These are phyloP conservation scores for Suillus brevipes DNA, from an alignment of 768 basidiomycete species.

Conservation along the genomic window DNA sequence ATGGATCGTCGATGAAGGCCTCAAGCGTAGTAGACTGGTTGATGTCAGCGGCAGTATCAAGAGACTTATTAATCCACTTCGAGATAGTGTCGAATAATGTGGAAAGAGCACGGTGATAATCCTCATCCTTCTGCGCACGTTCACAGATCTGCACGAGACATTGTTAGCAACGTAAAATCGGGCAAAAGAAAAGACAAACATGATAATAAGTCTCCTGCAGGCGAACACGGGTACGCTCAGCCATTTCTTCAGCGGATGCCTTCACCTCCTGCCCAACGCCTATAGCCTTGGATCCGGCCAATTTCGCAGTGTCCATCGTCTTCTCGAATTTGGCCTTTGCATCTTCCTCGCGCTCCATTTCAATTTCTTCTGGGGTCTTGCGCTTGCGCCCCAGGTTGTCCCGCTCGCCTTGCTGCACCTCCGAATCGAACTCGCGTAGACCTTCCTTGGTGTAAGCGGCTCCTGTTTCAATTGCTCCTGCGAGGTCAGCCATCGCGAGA, in stretches of 20 bases:
- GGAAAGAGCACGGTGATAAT: constrained; percentile 56
- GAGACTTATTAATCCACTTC: constrained; percentile 54
- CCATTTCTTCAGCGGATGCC: constrained; percentile 43
- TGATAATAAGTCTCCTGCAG: constrained; percentile 54
- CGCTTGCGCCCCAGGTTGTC: constrained; percentile 56
- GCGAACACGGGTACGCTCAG: constrained; percentile 41
- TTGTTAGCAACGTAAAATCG: not conserved
- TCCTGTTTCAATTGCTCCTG: constrained; percentile 54
- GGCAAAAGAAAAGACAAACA: constrained; percentile 32
- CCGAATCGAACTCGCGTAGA: constrained; percentile 55
- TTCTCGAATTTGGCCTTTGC: constrained; percentile 59
- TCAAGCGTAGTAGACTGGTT: constrained; percentile 48
- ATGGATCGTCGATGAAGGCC: constrained; percentile 60
- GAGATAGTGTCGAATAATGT: constrained; percentile 58
- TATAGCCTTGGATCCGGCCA: constrained; percentile 55
- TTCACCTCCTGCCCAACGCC: constrained; percentile 49
- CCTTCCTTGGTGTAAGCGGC: constrained; percentile 53
- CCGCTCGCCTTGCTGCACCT: constrained; percentile 61
- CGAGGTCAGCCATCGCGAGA: constrained; percentile 64
- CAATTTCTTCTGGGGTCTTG: constrained; percentile 41
- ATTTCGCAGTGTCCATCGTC: constrained; percentile 66
- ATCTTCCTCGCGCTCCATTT: constrained; percentile 43
- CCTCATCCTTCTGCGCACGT: constrained; percentile 59
- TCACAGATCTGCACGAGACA: constrained; percentile 52
- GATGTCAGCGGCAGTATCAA: constrained; percentile 49